A percentile compares a stretch with the other conserved stretches of the same genome.
Conservation (phyloP, 345 rosid species). For the Triadica sebifera region DNA sequence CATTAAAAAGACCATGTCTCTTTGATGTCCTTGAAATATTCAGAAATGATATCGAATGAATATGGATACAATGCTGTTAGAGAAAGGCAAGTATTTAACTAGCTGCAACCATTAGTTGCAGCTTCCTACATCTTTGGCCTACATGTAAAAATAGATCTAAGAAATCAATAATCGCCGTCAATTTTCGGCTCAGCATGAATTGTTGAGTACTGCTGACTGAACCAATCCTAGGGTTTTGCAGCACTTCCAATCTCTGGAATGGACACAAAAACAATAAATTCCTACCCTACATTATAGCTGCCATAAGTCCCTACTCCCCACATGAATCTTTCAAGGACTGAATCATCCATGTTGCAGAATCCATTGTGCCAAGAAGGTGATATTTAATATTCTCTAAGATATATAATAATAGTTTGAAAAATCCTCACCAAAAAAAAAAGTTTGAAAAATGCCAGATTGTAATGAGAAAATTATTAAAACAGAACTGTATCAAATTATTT, state of each 20-base stretch:
- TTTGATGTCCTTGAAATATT: neutral
- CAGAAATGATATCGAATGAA: neutral
- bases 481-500: neutral
- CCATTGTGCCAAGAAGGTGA: neutral
- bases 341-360: neutral
- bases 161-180: neutral
- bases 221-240: neutral
- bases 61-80: neutral
- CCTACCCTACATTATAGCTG: neutral
- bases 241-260: neutral
- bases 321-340: neutral
- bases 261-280: neutral
- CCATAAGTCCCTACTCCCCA: too few species aligned
- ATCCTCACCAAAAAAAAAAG: too few species aligned
- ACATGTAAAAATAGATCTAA: neutral
- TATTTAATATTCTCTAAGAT: neutral
- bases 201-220: neutral
- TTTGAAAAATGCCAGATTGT: neutral
- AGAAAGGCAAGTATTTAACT: neutral
- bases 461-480: neutral
- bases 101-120: neutral
- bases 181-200: neutral
- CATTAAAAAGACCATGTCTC: neutral
- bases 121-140: neutral
- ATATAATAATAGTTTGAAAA: too few species aligned